Conservation (phyloP, 1,284 basidiomycete genomes). For the Naganishia sp. region DNA sequence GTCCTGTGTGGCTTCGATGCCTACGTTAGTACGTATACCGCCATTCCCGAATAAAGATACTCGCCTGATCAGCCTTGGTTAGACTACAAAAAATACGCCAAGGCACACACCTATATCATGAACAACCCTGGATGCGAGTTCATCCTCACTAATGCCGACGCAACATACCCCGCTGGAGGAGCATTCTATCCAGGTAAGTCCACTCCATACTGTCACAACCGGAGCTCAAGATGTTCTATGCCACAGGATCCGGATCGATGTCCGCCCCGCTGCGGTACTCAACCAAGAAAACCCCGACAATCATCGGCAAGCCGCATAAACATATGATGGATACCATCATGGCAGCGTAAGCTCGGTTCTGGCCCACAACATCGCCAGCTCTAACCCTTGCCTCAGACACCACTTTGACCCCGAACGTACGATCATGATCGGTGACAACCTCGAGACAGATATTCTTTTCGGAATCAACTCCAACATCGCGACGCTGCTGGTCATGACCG, state of each 20-base stretch:
- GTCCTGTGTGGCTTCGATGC: conserved; percentile 82
- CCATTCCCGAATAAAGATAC: conserved; percentile 8
- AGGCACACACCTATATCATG: conserved; percentile 87
- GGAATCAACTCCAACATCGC: conserved; percentile 80
- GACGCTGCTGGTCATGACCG: conserved; percentile 91
- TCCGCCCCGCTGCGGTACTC: conserved; percentile 79
- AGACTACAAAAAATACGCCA: conserved; percentile 91
- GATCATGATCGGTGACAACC: conserved; percentile 92
- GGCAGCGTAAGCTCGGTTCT: conserved; percentile 71
- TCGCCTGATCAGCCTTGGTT: not conserved
- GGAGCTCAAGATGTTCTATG: not conserved
- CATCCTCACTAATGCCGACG: conserved; percentile 90
- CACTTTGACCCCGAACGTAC: conserved; percentile 79
- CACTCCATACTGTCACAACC: not conserved
- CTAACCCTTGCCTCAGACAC: conserved; percentile 60
- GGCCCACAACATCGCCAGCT: conserved; percentile 56
- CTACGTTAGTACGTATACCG: conserved; percentile 46
- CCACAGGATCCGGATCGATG: conserved; percentile 67
- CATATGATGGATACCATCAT: conserved; percentile 94
- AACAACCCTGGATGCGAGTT: conserved; percentile 78
- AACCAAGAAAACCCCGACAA: conserved; percentile 65
- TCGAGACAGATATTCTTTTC: conserved; percentile 86
- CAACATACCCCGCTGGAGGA: conserved; percentile 77
- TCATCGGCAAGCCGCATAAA: conserved; percentile 87
- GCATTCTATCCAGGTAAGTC: conserved; percentile 73